Conservation (phyloP, 768 basidiomycete genomes). For the Daedalea quercina region DNA sequence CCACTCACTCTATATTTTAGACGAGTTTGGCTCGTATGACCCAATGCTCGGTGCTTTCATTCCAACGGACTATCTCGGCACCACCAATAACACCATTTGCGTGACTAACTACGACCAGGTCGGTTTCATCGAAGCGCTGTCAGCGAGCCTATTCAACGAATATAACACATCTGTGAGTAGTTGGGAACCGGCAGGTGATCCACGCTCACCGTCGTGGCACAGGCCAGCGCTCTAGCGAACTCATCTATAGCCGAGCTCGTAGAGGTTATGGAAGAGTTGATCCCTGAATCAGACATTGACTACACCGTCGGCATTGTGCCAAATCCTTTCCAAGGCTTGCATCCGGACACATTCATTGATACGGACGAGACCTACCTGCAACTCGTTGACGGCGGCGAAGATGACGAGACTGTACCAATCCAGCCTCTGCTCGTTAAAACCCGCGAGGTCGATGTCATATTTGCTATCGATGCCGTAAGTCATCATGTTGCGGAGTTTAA, state of each 20-base stretch:
- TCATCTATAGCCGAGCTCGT: slow-evolving; percentile 36
- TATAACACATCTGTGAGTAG: slow-evolving; percentile 17
- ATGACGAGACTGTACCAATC: slow-evolving; percentile 64
- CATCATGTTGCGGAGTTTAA: background rate
- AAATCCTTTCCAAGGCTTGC: slow-evolving; percentile 47
- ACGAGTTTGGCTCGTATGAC: slow-evolving; percentile 72
- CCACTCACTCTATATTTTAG: slow-evolving; percentile 33
- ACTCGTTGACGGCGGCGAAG: slow-evolving; percentile 67
- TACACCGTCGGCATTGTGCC: slow-evolving; percentile 13
- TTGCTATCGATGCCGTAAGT: slow-evolving; percentile 57
- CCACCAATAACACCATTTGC: slow-evolving; percentile 54
- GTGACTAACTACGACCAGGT: slow-evolving; percentile 71
- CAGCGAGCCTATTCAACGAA: slow-evolving; percentile 64
- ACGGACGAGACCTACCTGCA: slow-evolving; percentile 45
- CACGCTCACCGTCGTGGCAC: background rate
- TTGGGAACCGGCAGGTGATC: background rate
- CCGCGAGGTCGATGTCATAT: slow-evolving; percentile 64
- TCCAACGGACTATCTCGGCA: slow-evolving; percentile 59
- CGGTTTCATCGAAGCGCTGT: slow-evolving; percentile 69
- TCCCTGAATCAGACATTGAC: slow-evolving; percentile 6
- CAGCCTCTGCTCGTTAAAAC: slow-evolving; percentile 65
- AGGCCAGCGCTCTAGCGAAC: slow-evolving; percentile 26
- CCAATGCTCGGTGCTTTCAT: slow-evolving; percentile 65
- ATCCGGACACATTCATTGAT: slow-evolving; percentile 44
- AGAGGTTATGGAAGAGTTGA: slow-evolving; percentile 28